Base-by-base conservation (phyloP, 495 filamentous ascomycete species). In the Haplographium delicatum region DNA sequence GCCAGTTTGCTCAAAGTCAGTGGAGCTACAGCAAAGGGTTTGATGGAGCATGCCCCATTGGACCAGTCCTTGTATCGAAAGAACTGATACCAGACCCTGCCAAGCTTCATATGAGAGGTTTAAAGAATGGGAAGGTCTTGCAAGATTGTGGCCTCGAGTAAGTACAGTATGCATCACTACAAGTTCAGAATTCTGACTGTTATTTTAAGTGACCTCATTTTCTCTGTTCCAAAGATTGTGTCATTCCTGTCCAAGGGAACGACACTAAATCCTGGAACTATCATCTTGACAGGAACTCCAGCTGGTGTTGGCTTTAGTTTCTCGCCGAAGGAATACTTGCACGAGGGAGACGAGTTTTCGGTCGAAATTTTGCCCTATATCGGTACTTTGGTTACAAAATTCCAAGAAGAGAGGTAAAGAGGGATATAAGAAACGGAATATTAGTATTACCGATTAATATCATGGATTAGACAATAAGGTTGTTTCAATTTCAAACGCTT, bases 21-120 rank as follows among this genome's bases (percentile, higher is more conserved):
- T 72, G 67, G 64, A 69, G 67, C 55, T 74, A 67, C 51, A 70
- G 65, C 51, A 77, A 74, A 55, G 69, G 71, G 0, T 73, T 74
- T 26, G 72, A 73, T 47, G 66, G 66, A 9, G 61, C 66, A 3
- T 74, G 67, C 48, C 72, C 71, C 5, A 63, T 75, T 26, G 78
- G 79, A 11, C 79, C 80, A 5, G 69, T 70, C 2, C 54, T 83
- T n/a, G 80, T 79, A 25, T 75, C 72, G 1, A 70, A 72, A 27
- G 63, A 68, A n/a, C 59, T 71, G 11, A 57, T 83, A 33, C 68
- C 73, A n/a, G 66, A 74, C 39, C 65, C 67, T 5, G 56, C 60
- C 13, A 56, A 50, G 45, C 51, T 74, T 18, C 44, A 59, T 19
- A 35, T 76, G 51, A 58, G 67, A 46, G 70, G 72, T 6, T 38